Evolutionary conservation across 129 eudicot species (phyloP).

Genomic region (Artemisia annua): DNA sequence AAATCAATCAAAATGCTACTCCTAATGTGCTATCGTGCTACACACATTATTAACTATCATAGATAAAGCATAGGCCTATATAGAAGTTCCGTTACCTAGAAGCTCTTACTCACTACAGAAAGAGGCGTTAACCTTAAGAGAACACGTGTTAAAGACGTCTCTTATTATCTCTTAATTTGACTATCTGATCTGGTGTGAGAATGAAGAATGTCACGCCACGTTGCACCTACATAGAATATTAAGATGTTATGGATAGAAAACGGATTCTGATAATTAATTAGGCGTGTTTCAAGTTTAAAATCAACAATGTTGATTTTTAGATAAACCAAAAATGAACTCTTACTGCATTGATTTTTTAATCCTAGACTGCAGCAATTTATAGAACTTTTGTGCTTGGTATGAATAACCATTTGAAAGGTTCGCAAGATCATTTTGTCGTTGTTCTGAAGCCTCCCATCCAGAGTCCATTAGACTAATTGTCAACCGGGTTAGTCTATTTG

Average conservation of each 20-base stretch:
- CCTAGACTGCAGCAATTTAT: constrained; percentile 44
- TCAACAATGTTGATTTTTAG: not conserved
- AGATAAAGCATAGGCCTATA: no score
- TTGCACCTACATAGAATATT: constrained; percentile 14
- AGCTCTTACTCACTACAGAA: not conserved
- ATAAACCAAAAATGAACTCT: not conserved
- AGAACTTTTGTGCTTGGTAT: constrained; percentile 39
- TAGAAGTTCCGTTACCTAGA: not conserved
- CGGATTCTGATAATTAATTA: not conserved
- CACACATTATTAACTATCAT: no score
- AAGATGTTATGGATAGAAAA: not conserved
- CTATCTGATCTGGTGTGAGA: not conserved
- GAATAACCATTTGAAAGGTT: constrained; percentile 37
- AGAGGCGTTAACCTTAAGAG: no score
- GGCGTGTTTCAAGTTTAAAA: not conserved
- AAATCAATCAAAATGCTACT: no score
- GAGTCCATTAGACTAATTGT: constrained; percentile 51
- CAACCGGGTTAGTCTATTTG: no score
- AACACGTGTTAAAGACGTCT: constrained; percentile 6
- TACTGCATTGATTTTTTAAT: constrained; percentile 15
- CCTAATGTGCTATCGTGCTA: no score
- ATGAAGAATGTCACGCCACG: constrained; percentile 2
- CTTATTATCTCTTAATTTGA: constrained; percentile 19
- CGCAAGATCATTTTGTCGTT: constrained; percentile 29
- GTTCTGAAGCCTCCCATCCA: constrained; percentile 58